Percentiles rank a stretch among this genome's conserved stretches.
These are phyloP conservation scores for Uncinocarpus reesii DNA, from an alignment of 2,329 filamentous ascomycete genomes.

Conservation along the genomic window DNA sequence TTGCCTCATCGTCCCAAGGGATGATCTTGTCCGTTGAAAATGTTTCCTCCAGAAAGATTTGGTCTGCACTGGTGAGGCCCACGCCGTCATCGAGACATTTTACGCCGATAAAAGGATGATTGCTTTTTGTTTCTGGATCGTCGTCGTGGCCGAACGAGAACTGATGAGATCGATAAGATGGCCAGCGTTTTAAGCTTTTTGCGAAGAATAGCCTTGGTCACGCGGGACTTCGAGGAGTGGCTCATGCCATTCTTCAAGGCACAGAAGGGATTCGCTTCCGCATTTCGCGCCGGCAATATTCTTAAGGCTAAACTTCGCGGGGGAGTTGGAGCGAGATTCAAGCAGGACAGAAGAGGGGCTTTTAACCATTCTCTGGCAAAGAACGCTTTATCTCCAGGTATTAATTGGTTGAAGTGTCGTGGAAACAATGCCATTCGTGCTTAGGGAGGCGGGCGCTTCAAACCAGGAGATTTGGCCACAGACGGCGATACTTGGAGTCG, in stretches of 20 bases:
- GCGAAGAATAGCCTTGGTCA: neutral
- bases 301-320: neutral
- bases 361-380: too few relatives aligned
- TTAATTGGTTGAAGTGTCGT: too few relatives aligned
- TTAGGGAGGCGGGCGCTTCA: too few relatives aligned
- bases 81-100: neutral
- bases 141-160: neutral
- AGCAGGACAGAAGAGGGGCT: neutral
- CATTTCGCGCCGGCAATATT: neutral
- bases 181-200: neutral
- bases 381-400: too few relatives aligned
- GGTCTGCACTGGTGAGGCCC: neutral
- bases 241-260: constrained; percentile 1
- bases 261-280: neutral
- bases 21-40: neutral
- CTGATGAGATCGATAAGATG: constrained; percentile 4
- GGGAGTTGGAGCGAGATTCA: neutral
- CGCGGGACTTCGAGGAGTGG: constrained; percentile 5
- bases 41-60: too few relatives aligned
- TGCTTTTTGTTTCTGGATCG: neutral
- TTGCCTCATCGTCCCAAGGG: neutral
- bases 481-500: neutral
- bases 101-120: neutral
- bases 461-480: too few relatives aligned
- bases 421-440: too few relatives aligned